Conservation (phyloP, 2,329 filamentous ascomycete genomes). For the Decorospora gaudefroyi region DNA sequence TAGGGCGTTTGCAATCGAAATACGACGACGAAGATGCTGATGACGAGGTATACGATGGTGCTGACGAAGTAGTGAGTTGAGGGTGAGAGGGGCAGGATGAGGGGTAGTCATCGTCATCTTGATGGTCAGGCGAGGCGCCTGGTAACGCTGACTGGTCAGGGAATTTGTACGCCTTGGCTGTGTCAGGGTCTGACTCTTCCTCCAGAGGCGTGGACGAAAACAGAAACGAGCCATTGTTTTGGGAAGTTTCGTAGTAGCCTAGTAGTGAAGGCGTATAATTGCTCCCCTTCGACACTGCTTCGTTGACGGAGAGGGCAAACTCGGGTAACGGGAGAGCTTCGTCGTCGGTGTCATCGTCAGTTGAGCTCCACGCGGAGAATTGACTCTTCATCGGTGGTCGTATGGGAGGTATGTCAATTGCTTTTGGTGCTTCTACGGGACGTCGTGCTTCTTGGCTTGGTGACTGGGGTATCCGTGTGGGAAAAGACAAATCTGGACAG, state of each 20-base stretch:
- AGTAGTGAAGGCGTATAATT: slow-evolving; percentile 39
- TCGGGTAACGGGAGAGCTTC: slow-evolving; percentile 29
- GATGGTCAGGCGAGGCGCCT: slow-evolving; percentile 14
- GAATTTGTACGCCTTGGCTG: slow-evolving; percentile 30
- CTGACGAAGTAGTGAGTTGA: slow-evolving; percentile 39
- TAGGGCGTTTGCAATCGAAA: slow-evolving; percentile 40
- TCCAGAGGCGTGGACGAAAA: slow-evolving; percentile 39
- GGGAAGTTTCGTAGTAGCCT: slow-evolving; percentile 36
- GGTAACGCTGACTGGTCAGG: slow-evolving; percentile 22
- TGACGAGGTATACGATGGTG: slow-evolving; percentile 38
- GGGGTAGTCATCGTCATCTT: slow-evolving; percentile 27
- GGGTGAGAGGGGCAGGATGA: slow-evolving; percentile 36
- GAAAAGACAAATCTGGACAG: slow-evolving; percentile 39
- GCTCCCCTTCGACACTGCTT: slow-evolving; percentile 20
- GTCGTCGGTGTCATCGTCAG: slow-evolving; percentile 40
- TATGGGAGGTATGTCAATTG: slow-evolving; percentile 39
- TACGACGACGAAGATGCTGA: slow-evolving; percentile 36
- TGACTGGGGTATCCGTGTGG: slow-evolving; percentile 26
- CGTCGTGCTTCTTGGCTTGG: slow-evolving; percentile 23
- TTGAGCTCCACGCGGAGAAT: slow-evolving; percentile 47
- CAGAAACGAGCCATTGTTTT: slow-evolving; percentile 35
- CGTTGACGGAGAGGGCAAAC: slow-evolving; percentile 7
- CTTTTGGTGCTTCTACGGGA: slow-evolving; percentile 26
- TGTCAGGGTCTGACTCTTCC: slow-evolving; percentile 25
- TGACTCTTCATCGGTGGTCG: slow-evolving; percentile 42